Evolutionary conservation across 192 early-diverging fungal species (phyloP).

Genomic region (Gorgonomyces haynaldii): DNA sequence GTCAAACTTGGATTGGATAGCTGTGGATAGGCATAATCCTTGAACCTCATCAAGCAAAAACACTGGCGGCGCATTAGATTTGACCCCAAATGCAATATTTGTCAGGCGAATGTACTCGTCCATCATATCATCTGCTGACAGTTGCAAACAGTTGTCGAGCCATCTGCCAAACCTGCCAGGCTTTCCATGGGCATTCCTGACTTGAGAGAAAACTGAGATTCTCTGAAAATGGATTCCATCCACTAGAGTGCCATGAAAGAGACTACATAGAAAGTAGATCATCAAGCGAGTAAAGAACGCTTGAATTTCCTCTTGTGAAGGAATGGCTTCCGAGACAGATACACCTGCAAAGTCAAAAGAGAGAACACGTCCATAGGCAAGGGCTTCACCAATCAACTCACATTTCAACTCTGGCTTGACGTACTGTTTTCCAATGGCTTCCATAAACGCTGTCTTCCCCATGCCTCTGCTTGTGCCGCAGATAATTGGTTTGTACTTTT

Average conservation of each 20-base stretch:
- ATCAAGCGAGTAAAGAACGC: constrained; percentile 1
- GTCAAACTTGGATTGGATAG: neutral
- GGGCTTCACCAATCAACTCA: neutral
- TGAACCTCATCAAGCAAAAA: constrained; percentile 3
- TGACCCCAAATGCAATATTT: constrained; percentile 1
- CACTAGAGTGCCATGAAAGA: constrained; percentile 2
- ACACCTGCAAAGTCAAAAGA: constrained; percentile 3
- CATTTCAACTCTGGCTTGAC: neutral
- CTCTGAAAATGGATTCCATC: constrained; percentile 1
- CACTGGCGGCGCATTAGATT: neutral
- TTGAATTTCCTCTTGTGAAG: neutral
- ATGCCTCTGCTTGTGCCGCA: neutral
- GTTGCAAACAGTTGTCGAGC: neutral
- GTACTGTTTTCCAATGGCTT: neutral
- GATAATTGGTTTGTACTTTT: neutral
- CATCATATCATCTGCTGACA: neutral
- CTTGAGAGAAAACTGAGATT: neutral
- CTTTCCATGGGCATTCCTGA: neutral
- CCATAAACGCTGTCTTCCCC: neutral
- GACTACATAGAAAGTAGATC: neutral
- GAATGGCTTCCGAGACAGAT: neutral
- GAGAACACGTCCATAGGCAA: constrained; percentile 2
- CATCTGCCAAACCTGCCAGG: neutral
- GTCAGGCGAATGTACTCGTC: constrained; percentile 4
- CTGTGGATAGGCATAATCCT: neutral